These are phyloP conservation scores for Periconia macrospinosa DNA, from an alignment of 2,329 filamentous ascomycete genomes.

Conservation along the genomic window DNA sequence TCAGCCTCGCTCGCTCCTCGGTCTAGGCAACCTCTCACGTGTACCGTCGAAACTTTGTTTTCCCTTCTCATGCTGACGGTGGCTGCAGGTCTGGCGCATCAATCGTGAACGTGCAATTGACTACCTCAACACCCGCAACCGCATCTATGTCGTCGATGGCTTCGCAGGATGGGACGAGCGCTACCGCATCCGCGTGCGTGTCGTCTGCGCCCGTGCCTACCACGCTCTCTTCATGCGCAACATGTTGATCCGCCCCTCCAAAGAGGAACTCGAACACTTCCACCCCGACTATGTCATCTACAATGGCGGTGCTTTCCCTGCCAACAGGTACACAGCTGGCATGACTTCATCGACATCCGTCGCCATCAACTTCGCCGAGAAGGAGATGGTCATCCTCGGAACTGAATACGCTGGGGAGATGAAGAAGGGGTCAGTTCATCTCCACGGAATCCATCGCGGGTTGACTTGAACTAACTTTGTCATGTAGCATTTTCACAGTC, in stretches of 20 bases:
- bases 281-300: constrained; percentile 99
- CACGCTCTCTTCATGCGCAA: constrained; percentile 99
- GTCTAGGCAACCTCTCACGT: constrained; percentile 21
- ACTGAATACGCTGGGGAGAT: constrained; percentile 85
- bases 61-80: constrained; percentile 24
- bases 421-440: background rate
- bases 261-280: constrained; percentile 94
- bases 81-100: constrained; percentile 89
- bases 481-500: constrained; percentile 81
- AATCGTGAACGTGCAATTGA: constrained; percentile 98
- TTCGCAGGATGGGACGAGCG: constrained; percentile 98
- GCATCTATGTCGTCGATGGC: constrained; percentile 97
- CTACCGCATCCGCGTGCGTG: constrained; percentile 95
- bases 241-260: constrained; percentile 95
- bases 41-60: constrained; percentile 1
- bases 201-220: constrained; percentile 98
- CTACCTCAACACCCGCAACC: constrained; percentile 98
- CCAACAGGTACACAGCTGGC: constrained; percentile 95
- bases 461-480: constrained; percentile 9
- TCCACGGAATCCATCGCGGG: background rate
- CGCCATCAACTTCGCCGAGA: constrained; percentile 97
- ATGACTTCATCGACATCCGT: constrained; percentile 99
- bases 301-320: constrained; percentile 97
- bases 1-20: constrained; percentile 7
- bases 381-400: constrained; percentile 99